Evolutionary conservation across 2,329 filamentous ascomycete genomes (phyloP), one percentile per base, ranked within the genome.

Genomic region (Paradendryphiella salina): DNA sequence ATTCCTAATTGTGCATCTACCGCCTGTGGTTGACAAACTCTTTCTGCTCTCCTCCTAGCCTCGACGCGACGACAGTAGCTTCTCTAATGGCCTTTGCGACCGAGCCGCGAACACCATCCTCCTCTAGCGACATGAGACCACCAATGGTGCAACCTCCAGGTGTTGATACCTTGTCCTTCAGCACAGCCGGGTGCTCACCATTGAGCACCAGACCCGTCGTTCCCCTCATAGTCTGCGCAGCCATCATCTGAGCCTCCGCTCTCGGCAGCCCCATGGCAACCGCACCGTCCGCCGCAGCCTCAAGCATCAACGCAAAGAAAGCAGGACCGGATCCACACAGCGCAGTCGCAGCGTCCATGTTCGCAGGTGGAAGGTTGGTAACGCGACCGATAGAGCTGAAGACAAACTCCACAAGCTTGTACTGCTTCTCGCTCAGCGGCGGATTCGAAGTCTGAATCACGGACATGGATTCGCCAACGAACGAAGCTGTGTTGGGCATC

Each of bases 401-500:
- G 64, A 92, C 88, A 85, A 87, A 91, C 23, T 82, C 85, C 14
- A 90, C 81, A 9, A 92, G 79, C 14, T 65, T 52, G 66, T 81
- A 76, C 23, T 80, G 79, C 14, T 77, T 73, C 1, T 78, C 67
- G 4, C 80, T 77, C 11, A 89, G 76, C 3, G 85, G 80, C 7
- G 85, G 83, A 7, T 76, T 78, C 5, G 80, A 78, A 1, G 80
- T 84, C 39, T 84, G 85, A 60, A 96, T 87, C 46, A 94, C 79
- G 7, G 78, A 93, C 88, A 94, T 94, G 61, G 83, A 86, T 73
- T 95, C 86, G 38, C 89, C 78, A 50, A 95, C 87, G 40, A 89
- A 80, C 20, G 86, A 85, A 9, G 90, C 89, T 0, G 88, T 92
- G 76, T 95, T 95, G 61, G 90, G 90, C 83, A 95, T 90, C 46